Evolutionary conservation across 164 flowering plant genomes (phyloP).

Genomic region (Chloranthus sessilifolius): DNA sequence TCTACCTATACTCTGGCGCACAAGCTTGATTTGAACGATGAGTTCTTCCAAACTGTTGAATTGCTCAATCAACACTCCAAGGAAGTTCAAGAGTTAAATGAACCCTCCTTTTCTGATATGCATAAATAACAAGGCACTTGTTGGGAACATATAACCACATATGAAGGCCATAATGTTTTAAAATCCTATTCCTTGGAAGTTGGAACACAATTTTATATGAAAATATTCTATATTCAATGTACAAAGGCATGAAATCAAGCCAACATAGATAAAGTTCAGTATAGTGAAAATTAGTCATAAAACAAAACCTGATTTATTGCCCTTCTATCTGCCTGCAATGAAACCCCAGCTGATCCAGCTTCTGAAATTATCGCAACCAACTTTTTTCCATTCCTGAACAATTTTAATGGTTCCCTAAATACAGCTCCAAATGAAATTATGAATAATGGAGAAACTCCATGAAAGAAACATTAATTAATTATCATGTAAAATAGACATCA

Average conservation of each 20-base stretch:
- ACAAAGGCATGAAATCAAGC: too few species aligned
- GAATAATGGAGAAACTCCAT: too few species aligned
- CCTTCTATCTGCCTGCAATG: constrained; percentile 96
- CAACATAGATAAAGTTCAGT: too few species aligned
- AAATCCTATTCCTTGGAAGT: too few species aligned
- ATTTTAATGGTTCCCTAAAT: too few species aligned
- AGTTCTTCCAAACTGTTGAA: constrained; percentile 99
- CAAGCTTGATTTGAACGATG: constrained; percentile 98
- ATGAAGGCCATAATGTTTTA: neutral
- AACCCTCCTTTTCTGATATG: constrained; percentile 83
- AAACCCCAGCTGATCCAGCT: constrained; percentile 99
- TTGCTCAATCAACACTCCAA: constrained; percentile 99
- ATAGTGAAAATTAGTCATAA: too few species aligned
- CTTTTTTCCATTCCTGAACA: constrained; percentile 93
- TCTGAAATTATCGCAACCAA: constrained; percentile 92
- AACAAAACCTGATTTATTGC: constrained; percentile 93
- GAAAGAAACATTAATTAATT: too few species aligned
- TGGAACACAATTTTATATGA: too few species aligned
- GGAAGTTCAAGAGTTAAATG: constrained; percentile 96
- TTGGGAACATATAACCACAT: constrained; percentile 1
- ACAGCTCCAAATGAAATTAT: too few species aligned
- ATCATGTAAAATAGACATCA: too few species aligned
- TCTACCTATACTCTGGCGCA: constrained; percentile 92
- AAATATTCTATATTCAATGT: too few species aligned
- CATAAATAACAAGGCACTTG: constrained; percentile 5